Evolutionary conservation across 1,284 basidiomycete genomes (phyloP), one percentile per base, ranked within the genome.

Genomic region (Trametes sp.): DNA sequence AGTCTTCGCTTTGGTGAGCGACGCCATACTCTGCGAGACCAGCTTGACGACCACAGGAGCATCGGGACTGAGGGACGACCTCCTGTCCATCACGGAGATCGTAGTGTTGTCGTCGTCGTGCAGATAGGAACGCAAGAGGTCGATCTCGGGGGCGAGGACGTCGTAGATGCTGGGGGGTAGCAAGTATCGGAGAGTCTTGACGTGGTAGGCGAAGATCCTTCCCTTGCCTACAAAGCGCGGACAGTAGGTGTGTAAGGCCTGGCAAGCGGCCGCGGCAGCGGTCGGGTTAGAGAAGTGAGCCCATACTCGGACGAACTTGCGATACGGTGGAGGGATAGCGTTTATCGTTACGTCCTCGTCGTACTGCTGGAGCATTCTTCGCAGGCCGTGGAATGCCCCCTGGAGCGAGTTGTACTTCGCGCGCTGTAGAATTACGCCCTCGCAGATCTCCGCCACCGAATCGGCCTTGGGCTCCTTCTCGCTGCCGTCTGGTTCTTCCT

Each of bases 1-100:
- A 0, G 76, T 71, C 69, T 90, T 90, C 54, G 89, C 78, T 49
- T 72, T 73, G 0, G 82, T 81, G 2, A 92, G 71, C 2, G 81
- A 75, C 45, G 79, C 78, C 11, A 81, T 67, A 16, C 81, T 78
- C 10, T 82, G 78, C 0, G 82, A 82, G 0, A 75, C 79, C 1
- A 90, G 58, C 63, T 76, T 83, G 48, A 89, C 73, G 2, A 61
- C 57, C 14, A 80, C 77, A 1, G 75, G 71, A 0, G 57, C 57
- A 0, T 9, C 16, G 3, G 64, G 55, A 6, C 53, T 59, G 4
- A 13, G 7, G 2, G 16, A 10, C 3, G 28, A 33, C 3, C 66
- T 57, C 24, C 55, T 57, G 26, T 73, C 64, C 5, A 67, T n/a
- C 0, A 75, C 63, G 1, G 61, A 58, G 46, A 77, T 68, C 46